A percentile compares a stretch with the other conserved stretches of the same genome.
These are phyloP conservation scores for Vachellia pachyceras DNA, from an alignment of 306 rosid genomes.

Conservation along the genomic window DNA sequence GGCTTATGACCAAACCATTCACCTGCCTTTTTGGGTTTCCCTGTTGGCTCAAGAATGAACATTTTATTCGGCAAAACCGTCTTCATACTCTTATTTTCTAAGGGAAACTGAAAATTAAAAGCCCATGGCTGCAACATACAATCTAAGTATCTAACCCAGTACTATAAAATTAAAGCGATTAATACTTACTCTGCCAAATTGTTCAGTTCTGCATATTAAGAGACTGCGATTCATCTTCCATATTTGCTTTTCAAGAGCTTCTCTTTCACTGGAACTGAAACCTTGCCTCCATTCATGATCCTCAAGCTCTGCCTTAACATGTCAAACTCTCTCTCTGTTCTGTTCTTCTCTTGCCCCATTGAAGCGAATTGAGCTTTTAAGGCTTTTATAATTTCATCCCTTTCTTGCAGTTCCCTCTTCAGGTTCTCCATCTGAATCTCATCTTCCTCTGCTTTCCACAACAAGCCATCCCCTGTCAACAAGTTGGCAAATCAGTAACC, in stretches of 20 bases:
- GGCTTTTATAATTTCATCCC: conserved; percentile 62
- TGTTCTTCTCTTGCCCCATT: conserved; percentile 63
- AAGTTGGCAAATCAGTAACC: conserved; percentile 14
- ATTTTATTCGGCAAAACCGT: conserved; percentile 12
- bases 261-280: conserved; percentile 45
- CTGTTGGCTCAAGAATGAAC: conserved; percentile 11
- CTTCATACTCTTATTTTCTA: conserved; percentile 36
- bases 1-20: conserved; percentile 5
- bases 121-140: conserved; percentile 31
- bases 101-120: background rate
- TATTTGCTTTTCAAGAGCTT: conserved; percentile 44
- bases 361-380: conserved; percentile 54
- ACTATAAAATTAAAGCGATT: background rate
- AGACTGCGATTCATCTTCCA: conserved; percentile 38
- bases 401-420: conserved; percentile 60
- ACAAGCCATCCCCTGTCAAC: conserved; percentile 62
- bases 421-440: conserved; percentile 64
- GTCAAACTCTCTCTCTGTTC: conserved; percentile 76
- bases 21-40: conserved; percentile 4
- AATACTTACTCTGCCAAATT: conserved; percentile 21
- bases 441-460: conserved; percentile 79
- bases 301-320: conserved; percentile 87
- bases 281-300: conserved; percentile 71
- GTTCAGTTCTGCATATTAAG: conserved; percentile 23
- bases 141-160: conserved; percentile 33